phyloP scores from a whole-genome alignment of 495 filamentous ascomycete species.

The Hypoxylon cercidicola region DNA sequence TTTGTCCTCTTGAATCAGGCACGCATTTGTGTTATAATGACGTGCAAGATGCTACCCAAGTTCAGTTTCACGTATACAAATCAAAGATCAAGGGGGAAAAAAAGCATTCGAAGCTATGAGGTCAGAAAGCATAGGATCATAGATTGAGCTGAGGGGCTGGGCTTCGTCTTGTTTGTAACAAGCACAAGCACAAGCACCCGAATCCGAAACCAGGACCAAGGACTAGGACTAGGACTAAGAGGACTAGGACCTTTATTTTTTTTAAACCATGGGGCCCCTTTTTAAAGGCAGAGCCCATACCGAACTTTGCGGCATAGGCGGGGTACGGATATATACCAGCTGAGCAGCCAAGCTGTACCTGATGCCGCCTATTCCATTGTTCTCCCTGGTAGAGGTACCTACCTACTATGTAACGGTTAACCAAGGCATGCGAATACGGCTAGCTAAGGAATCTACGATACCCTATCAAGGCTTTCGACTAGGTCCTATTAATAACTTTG shows the following conservation, averaged over 20 bases:
- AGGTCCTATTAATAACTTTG: slow-evolving; percentile 36
- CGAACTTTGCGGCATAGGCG: neutral
- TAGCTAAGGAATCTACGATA: slow-evolving; percentile 22
- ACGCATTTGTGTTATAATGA: slow-evolving; percentile 35
- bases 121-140: neutral
- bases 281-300: neutral
- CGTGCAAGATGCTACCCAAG: slow-evolving; percentile 43
- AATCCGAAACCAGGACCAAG: too few relatives aligned
- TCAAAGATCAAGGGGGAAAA: neutral
- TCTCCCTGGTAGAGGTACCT: neutral
- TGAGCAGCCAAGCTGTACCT: neutral
- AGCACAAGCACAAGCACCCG: too few relatives aligned
- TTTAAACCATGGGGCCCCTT: neutral
- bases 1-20: slow-evolving; percentile 25
- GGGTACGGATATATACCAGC: slow-evolving; percentile 1
- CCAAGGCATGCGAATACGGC: slow-evolving; percentile 32
- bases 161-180: too few relatives aligned
- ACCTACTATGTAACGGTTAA: slow-evolving; percentile 23
- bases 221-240: too few relatives aligned
- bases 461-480: neutral
- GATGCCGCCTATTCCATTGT: neutral
- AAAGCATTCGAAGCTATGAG: neutral
- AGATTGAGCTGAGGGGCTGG: neutral
- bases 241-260: neutral
- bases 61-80: slow-evolving; percentile 22